phyloP scores from a whole-genome alignment of 305 asterid genomes.

The Plantago coronopus region DNA sequence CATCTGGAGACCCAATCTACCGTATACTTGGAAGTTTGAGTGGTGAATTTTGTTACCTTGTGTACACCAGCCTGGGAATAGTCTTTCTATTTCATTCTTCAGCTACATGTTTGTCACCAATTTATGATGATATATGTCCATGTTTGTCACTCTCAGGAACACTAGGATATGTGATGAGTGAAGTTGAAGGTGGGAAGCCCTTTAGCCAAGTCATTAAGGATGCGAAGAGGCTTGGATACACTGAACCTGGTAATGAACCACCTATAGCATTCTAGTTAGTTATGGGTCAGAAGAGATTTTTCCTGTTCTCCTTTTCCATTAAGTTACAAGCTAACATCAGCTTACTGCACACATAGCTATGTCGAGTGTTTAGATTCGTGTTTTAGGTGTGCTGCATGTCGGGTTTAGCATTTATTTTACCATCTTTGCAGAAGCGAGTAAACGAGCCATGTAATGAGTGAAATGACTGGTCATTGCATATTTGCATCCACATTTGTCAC shows the following conservation, averaged over 20 bases:
- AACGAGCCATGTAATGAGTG: conserved; percentile 17
- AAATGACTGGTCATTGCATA: not conserved
- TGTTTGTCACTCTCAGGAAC: conserved; percentile 56
- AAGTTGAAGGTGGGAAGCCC: conserved; percentile 80
- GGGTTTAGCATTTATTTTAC: not conserved
- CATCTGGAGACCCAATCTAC: conserved; percentile 75
- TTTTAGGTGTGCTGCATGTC: conserved; percentile 15
- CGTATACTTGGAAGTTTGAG: conserved; percentile 87
- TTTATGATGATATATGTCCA: conserved; percentile 16
- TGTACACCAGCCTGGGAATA: not conserved
- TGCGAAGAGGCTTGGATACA: conserved; percentile 87
- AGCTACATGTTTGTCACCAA: conserved; percentile 18
- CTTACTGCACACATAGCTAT: conserved; percentile 5
- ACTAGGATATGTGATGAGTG: conserved; percentile 92
- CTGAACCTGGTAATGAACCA: conserved; percentile 77
- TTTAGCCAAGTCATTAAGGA: conserved; percentile 80
- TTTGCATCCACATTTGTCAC: conserved; percentile 1
- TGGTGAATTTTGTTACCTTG: conserved; percentile 36
- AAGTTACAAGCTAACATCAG: not conserved
- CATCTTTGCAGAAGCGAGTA: not conserved
- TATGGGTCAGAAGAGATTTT: not conserved
- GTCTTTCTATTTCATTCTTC: conserved; percentile 6
- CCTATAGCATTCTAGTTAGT: conserved; percentile 9
- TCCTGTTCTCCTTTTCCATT: no score
- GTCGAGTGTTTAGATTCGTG: not conserved